These are phyloP conservation scores for Nothophoma quercina DNA, from an alignment of 2,329 filamentous ascomycete genomes.

Conservation along the genomic window DNA sequence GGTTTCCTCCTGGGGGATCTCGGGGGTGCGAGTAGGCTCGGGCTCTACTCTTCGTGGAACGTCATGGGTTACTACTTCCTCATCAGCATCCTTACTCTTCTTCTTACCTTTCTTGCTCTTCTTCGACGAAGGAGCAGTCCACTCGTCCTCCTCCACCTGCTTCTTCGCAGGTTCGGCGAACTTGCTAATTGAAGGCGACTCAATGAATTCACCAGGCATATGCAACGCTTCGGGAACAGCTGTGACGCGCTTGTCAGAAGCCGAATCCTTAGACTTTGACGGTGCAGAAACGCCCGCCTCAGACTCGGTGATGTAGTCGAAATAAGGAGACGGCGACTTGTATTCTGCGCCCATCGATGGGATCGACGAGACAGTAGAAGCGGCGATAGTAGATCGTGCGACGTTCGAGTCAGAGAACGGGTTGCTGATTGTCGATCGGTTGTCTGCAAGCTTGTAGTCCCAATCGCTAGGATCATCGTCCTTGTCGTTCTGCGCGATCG, in stretches of 20 bases:
- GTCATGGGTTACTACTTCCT: constrained; percentile 29
- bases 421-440: constrained; percentile 34
- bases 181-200: constrained; percentile 32
- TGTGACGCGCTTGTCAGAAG: constrained; percentile 46
- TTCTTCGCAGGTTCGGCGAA: constrained; percentile 40
- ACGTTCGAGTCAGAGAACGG: constrained; percentile 39
- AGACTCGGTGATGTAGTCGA: constrained; percentile 53
- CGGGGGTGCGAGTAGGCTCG: constrained; percentile 14
- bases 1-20: constrained; percentile 27
- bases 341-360: constrained; percentile 27
- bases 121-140: constrained; percentile 18
- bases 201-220: constrained; percentile 69
- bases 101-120: constrained; percentile 41
- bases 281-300: constrained; percentile 31
- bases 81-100: constrained; percentile 33
- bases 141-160: constrained; percentile 26
- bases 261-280: constrained; percentile 32
- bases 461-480: constrained; percentile 18
- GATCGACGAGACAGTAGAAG: constrained; percentile 29
- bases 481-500: constrained; percentile 29
- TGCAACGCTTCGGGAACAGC: constrained; percentile 66
- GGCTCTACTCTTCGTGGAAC: constrained; percentile 18
- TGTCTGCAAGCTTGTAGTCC: constrained; percentile 25
- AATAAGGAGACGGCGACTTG: constrained; percentile 51
- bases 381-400: constrained; percentile 29